Base-by-base conservation (phyloP, 2,329 filamentous ascomycete genomes). In the Penicillium aurantiogriseum region DNA sequence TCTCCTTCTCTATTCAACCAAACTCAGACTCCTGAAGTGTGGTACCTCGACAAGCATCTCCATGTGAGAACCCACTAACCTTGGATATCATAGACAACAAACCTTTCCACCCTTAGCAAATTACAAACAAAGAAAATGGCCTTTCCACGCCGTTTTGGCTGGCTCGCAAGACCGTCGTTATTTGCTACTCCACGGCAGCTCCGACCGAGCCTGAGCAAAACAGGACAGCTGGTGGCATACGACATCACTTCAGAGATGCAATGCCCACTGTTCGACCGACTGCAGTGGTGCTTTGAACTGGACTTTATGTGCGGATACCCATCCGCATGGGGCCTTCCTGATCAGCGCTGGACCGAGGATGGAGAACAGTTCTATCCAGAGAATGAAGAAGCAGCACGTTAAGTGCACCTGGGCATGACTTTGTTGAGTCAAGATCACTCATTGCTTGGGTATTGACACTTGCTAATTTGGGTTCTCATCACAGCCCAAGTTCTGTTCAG, bases 181-280 rank as follows among this genome's bases (percentile, higher is more conserved):
- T 23, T 47, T 17, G 2, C 13, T 23, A n/a, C 19, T 17, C 13
- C 19, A 5, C 44, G 3, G 5, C 7, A 23, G 19, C 13, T 8
- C 19, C 19, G 4, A 23, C 27, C 35, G 8, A 7, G 8, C 7
- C 19, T 4, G 4, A 3, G n/a, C 29, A 35, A 33, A 13, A 47
- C 2, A 4, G 19, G 29, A 21, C 29, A 11, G 19, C 17, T 33
- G 29, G 29, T 47, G 29, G 35, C 29, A 35, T 35, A 47, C 29
- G 8, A 47, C 5, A 35, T 47, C 29, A 47, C 44, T 35, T 47
- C 44, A 13, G 44, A 47, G 29, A 47, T 47, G 44, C 29, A 35
- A 2, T 47, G 44, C 19, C 19, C 19, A 0, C 15, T 47, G 8
- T 47, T 47, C 8, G 44, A 47, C 29, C 19, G 8, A 1, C 13